These are phyloP conservation scores for Mycena venus DNA, from an alignment of 768 basidiomycete species.

Conservation along the genomic window DNA sequence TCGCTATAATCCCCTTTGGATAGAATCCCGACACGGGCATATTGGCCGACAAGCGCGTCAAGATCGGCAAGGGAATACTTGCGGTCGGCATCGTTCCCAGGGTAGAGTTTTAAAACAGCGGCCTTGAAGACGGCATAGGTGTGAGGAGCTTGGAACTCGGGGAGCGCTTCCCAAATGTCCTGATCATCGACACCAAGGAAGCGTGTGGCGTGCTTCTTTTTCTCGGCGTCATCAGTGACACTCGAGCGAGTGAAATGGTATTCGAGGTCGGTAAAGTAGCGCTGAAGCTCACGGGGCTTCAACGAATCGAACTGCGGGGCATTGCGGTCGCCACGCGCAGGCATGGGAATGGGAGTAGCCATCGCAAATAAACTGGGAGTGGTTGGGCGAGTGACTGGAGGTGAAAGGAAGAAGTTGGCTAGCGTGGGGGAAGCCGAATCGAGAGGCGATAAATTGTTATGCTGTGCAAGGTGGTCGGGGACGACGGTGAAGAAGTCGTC, in stretches of 20 bases:
- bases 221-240: conserved; percentile 19
- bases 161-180: conserved; percentile 32
- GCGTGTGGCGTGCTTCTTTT: conserved; percentile 26
- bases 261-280: conserved; percentile 33
- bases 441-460: too few species aligned
- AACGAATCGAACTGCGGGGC: conserved; percentile 1
- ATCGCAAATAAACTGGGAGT: too few species aligned
- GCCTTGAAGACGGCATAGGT: conserved; percentile 38
- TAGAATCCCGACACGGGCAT: conserved; percentile 16
- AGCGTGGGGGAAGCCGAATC: too few species aligned
- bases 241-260: neutral
- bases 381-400: too few species aligned
- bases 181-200: conserved; percentile 27
- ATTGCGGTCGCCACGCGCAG: too few species aligned
- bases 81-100: conserved; percentile 18
- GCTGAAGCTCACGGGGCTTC: conserved; percentile 27
- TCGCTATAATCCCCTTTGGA: conserved; percentile 21
- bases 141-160: conserved; percentile 22
- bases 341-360: too few species aligned
- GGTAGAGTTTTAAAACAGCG: conserved; percentile 36
- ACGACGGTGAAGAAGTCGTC: too few species aligned
- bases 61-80: conserved; percentile 38
- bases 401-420: too few species aligned
- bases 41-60: conserved; percentile 34
- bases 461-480: too few species aligned